Evolutionary conservation across 2,329 filamentous ascomycete genomes (phyloP).

Genomic region (Venturia effusa): DNA sequence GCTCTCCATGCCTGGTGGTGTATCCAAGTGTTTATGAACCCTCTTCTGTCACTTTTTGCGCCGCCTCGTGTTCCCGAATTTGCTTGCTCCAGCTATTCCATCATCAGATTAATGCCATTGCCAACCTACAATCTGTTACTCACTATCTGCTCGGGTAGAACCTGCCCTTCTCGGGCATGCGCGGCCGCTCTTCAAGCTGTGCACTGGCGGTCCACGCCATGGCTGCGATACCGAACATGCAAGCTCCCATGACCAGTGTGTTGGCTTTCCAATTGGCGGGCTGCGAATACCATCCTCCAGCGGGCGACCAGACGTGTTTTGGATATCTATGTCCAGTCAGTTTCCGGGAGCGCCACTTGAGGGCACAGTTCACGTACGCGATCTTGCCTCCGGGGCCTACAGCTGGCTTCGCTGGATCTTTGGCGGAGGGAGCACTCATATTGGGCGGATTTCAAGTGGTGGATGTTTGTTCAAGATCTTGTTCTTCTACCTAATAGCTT

Average conservation of each 20-base stretch:
- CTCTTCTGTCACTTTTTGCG: neutral
- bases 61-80: constrained; percentile 56
- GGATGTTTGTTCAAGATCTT: neutral
- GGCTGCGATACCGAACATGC: constrained; percentile 57
- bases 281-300: constrained; percentile 95
- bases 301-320: constrained; percentile 98
- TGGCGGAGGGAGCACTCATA: constrained; percentile 16
- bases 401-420: constrained; percentile 15
- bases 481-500: neutral
- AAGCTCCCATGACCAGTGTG: constrained; percentile 63
- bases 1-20: constrained; percentile 1
- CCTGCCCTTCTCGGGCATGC: constrained; percentile 63
- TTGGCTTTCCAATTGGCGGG: constrained; percentile 92
- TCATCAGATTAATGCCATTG: constrained; percentile 19
- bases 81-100: constrained; percentile 56
- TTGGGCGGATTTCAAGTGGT: neutral
- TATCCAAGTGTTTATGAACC: neutral
- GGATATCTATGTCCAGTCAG: constrained; percentile 57
- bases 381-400: constrained; percentile 61
- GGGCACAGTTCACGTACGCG: constrained; percentile 38
- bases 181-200: constrained; percentile 59
- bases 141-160: constrained; percentile 83
- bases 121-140: constrained; percentile 26
- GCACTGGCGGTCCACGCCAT: constrained; percentile 63
- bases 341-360: neutral